These are phyloP conservation scores for Nematocida ausubeli DNA, from an alignment of 371 early-diverging fungal species.

Conservation along the genomic window DNA sequence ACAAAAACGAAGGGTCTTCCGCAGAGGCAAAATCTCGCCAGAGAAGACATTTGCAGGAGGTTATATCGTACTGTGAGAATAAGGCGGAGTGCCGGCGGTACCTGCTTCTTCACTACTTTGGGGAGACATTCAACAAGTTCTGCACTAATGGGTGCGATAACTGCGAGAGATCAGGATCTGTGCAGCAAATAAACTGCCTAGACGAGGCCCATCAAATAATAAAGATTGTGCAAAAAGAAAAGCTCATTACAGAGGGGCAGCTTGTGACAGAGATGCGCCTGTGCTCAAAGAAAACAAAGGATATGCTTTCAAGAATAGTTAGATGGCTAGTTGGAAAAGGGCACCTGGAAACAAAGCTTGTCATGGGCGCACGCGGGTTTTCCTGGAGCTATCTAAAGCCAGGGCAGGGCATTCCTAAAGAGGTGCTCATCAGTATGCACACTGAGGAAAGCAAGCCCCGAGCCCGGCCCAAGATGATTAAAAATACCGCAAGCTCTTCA, in stretches of 20 bases:
- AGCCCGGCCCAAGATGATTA: not conserved
- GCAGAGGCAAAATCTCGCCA: constrained; percentile 69
- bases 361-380: constrained; percentile 56
- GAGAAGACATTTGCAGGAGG: constrained; percentile 75
- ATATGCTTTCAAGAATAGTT: constrained; percentile 54
- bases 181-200: constrained; percentile 47
- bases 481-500: not conserved
- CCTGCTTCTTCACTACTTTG: constrained; percentile 86
- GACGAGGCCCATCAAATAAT: constrained; percentile 56
- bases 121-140: constrained; percentile 73
- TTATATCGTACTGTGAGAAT: constrained; percentile 89
- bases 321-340: constrained; percentile 55
- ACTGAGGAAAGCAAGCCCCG: not conserved
- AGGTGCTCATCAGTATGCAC: constrained; percentile 1
- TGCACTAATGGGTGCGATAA: constrained; percentile 89
- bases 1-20: constrained; percentile 77
- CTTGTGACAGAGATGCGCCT: constrained; percentile 77
- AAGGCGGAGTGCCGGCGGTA: constrained; percentile 81
- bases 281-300: constrained; percentile 68
- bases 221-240: constrained; percentile 50
- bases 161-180: constrained; percentile 69
- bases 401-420: constrained; percentile 69
- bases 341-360: constrained; percentile 57
- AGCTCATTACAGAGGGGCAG: constrained; percentile 73
- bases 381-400: constrained; percentile 61